These are phyloP conservation scores for Puccinia coronata DNA, from an alignment of 1,284 basidiomycete genomes.

Conservation along the genomic window DNA sequence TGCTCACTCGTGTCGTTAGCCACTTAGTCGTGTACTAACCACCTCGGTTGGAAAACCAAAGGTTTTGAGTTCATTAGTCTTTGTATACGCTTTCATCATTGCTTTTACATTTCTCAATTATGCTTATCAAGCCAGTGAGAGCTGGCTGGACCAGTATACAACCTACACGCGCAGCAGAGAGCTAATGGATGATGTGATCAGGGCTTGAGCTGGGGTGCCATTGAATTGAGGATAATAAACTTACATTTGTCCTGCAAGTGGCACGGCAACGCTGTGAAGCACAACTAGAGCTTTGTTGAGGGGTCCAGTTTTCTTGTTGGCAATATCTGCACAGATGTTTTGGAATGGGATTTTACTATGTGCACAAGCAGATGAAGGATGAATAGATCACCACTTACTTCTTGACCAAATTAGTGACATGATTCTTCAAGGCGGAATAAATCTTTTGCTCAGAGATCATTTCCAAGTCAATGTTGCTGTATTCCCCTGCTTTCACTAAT, in stretches of 20 bases:
- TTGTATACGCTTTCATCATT: slow-evolving; percentile 15
- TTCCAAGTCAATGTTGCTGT: slow-evolving; percentile 13
- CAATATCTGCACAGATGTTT: not conserved
- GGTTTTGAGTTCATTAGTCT: no score
- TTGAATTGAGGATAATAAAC: not conserved
- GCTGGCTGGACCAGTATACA: not conserved
- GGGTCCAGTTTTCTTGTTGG: not conserved
- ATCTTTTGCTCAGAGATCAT: slow-evolving; percentile 1
- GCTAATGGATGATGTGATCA: not conserved
- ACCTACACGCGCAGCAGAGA: not conserved
- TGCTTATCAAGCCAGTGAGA: not conserved
- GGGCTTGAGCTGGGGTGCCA: not conserved
- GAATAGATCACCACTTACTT: not conserved
- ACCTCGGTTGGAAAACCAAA: no score
- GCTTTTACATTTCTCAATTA: slow-evolving; percentile 20
- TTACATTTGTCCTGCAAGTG: not conserved
- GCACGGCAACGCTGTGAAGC: not conserved
- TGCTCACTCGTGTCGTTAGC: no score
- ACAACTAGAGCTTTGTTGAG: not conserved
- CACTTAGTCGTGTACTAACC: no score
- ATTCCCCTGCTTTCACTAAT: not conserved
- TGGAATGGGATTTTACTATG: not conserved
- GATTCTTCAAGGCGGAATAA: not conserved
- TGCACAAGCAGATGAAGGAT: not conserved
- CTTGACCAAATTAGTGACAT: not conserved